phyloP scores from a whole-genome alignment of 169 alveolate species.

The Ichthyophthirius multifiliis region DNA sequence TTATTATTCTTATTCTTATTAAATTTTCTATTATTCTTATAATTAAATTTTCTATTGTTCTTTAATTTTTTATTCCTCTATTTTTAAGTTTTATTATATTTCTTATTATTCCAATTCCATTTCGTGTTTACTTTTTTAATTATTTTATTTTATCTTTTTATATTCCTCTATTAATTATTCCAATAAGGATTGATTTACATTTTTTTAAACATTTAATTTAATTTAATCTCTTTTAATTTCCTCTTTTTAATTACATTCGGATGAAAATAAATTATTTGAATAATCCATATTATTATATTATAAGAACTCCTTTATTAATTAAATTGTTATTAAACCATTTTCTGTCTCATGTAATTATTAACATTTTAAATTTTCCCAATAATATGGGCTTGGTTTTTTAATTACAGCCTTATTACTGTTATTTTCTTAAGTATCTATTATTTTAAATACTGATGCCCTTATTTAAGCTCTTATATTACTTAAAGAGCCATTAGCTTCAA shows the following conservation, averaged over 20 bases:
- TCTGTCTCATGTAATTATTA: constrained; percentile 50
- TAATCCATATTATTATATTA: constrained; percentile 66
- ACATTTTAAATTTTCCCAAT: constrained; percentile 67
- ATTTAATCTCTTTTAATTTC: constrained; percentile 35
- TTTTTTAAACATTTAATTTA: constrained; percentile 5
- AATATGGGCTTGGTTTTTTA: constrained; percentile 55
- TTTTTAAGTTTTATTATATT: not conserved
- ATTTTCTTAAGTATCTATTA: constrained; percentile 59
- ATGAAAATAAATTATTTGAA: constrained; percentile 57
- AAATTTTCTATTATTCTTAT: not conserved
- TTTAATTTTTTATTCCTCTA: not conserved
- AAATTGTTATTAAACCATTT: constrained; percentile 52
- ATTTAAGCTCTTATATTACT: constrained; percentile 69
- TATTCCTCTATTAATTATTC: not conserved
- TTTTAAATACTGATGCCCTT: constrained; percentile 67
- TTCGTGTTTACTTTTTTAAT: not conserved
- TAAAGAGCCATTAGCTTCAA: constrained; percentile 61
- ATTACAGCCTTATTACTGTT: constrained; percentile 4
- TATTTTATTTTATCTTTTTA: too few relatives aligned
- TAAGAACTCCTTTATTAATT: constrained; percentile 59
- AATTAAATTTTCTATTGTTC: not conserved
- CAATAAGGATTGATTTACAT: constrained; percentile 13
- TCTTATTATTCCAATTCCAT: not conserved
- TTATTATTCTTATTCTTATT: not conserved
- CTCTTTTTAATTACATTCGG: constrained; percentile 51